Base-by-base conservation (phyloP, 1,284 basidiomycete genomes). In the Ceratobasidium sp. region DNA sequence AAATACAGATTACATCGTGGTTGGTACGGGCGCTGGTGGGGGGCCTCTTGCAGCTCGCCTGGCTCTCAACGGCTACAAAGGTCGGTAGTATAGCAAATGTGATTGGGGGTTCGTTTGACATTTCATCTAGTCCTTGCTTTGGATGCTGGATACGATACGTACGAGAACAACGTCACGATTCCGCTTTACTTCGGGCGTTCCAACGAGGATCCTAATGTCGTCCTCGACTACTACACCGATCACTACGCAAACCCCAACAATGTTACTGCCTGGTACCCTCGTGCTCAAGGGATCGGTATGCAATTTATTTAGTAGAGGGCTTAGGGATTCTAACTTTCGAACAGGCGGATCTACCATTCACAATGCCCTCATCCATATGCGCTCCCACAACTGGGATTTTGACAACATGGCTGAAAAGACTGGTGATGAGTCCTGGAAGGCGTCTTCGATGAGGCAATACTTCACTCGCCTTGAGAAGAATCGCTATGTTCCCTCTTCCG, bases 11-110 rank as follows among this genome's bases (percentile, higher is more conserved):
- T 67, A 67, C 28, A 55, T 67, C 36, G 52, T 67, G 2, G 64
- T 67, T 18, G 64, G 64, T 16, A 50, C 64, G 1, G 64, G 64
- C 2, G 64, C 64, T 41, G 64, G 64, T 57, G 64, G 64, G 41
- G 64, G 64, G 14, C 64, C 64, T 3, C 39, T 67, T 30, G 64
- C 64, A 10, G 64, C 64, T 18, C 64, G 64, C 4, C 41, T 67
- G 9, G 64, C 64, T 28, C 52, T 67, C 48, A 67, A 57, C 32
- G 64, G 64, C 34, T 67, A 67, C 36, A 67, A 71, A 67, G 64
- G 64, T 46, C 23, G 28, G 69, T 26, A 30, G 2, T 14, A 39
- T n/a, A n/a, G 12, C 41, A 9, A 34, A 21, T 23, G 9, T 6
- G 16, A 3, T 3, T 9, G 30, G 32, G 46, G 43, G 14, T 59